Percentiles rank a stretch among this genome's conserved stretches.
Conservation (phyloP, 768 basidiomycete species). For the Kondoa malvinella region DNA sequence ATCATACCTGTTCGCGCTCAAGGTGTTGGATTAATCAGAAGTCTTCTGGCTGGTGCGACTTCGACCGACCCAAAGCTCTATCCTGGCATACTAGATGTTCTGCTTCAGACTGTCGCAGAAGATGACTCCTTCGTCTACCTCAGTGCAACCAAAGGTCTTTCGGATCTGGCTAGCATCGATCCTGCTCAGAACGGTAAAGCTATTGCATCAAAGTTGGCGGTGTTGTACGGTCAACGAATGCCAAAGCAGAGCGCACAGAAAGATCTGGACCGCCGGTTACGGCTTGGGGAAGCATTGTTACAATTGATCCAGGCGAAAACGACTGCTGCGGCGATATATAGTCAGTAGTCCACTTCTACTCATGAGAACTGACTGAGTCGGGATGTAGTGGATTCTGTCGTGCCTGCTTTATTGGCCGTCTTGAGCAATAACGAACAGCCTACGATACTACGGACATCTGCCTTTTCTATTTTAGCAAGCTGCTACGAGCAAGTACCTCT, state of each 20-base stretch:
- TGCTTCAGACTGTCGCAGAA: conserved; percentile 66
- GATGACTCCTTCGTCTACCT: conserved; percentile 92
- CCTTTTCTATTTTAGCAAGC: conserved; percentile 51
- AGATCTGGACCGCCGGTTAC: conserved; percentile 55
- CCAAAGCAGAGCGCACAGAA: conserved; percentile 29
- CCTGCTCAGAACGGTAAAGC: conserved; percentile 52
- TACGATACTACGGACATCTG: conserved; percentile 52
- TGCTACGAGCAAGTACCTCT: conserved; percentile 50
- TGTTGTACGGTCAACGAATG: conserved; percentile 40
- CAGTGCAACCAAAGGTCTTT: conserved; percentile 75
- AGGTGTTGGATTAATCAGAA: conserved; percentile 63
- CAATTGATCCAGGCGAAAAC: conserved; percentile 60
- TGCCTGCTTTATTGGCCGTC: conserved; percentile 53
- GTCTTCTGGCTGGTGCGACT: conserved; percentile 44
- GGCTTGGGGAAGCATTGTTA: conserved; percentile 71
- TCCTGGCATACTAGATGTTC: conserved; percentile 72
- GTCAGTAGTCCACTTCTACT: conserved; percentile 35
- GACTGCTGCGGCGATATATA: conserved; percentile 47
- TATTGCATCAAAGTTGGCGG: conserved; percentile 50
- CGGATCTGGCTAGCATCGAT: conserved; percentile 45
- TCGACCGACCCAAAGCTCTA: conserved; percentile 44
- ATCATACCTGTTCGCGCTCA: conserved; percentile 87
- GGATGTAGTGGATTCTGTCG: conserved; percentile 43
- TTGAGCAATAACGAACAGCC: conserved; percentile 49
- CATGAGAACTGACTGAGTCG: not conserved